These are phyloP conservation scores for Grosmannia serpens DNA, from an alignment of 2,329 filamentous ascomycete species.

Conservation along the genomic window DNA sequence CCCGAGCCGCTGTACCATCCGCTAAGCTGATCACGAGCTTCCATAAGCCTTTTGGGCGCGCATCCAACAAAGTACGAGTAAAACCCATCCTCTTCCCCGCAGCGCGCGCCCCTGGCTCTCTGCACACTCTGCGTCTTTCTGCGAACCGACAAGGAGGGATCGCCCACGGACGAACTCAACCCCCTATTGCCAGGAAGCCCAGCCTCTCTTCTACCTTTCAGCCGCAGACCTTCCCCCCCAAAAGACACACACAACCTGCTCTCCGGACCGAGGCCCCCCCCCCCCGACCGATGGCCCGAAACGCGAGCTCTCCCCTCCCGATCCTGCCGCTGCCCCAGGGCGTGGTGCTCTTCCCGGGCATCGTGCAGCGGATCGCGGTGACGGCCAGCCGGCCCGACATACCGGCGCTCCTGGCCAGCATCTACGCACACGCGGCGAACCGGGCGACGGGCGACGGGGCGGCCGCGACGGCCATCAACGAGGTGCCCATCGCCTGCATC, in stretches of 20 bases:
- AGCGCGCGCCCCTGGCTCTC: too few relatives aligned
- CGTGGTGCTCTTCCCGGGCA: conserved; percentile 73
- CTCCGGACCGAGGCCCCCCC: too few relatives aligned
- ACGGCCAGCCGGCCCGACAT: conserved; percentile 73
- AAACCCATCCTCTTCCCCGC: too few relatives aligned
- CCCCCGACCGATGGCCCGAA: conserved; percentile 17
- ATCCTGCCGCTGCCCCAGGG: conserved; percentile 74
- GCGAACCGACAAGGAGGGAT: too few relatives aligned
- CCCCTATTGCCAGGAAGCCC: too few relatives aligned
- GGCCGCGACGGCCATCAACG: conserved; percentile 49
- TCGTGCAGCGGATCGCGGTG: conserved; percentile 74
- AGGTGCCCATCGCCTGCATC: conserved; percentile 75
- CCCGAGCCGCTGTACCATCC: background rate
- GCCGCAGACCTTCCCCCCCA: too few relatives aligned
- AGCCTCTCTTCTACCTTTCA: too few relatives aligned
- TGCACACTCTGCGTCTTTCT: too few relatives aligned
- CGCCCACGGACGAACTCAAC: too few relatives aligned
- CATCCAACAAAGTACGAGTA: background rate
- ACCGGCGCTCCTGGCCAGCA: conserved; percentile 71
- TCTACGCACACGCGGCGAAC: conserved; percentile 61
- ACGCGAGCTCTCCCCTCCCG: conserved; percentile 45
- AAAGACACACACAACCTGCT: too few relatives aligned
- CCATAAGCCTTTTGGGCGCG: background rate
- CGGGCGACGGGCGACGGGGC: conserved; percentile 37
- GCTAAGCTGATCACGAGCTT: background rate